A percentile compares a stretch with the other conserved stretches of the same genome.
Evolutionary conservation across 192 early-diverging fungal genomes (phyloP).

Genomic region (Allomyces arbusculus): DNA sequence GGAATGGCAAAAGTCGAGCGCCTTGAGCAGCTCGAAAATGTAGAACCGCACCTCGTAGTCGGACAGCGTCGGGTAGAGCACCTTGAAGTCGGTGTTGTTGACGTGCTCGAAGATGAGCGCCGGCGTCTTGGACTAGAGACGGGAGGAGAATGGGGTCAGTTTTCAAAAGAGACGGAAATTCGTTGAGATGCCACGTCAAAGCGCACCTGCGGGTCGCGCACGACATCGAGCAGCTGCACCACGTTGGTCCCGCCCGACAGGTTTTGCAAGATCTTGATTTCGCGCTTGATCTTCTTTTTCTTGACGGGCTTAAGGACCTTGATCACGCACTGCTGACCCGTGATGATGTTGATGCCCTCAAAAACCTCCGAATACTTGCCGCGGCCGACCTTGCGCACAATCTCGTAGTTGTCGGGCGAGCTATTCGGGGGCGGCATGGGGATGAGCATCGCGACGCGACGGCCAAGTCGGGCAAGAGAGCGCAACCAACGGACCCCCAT

Average conservation of each 20-base stretch:
- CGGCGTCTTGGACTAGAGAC: constrained; percentile 67
- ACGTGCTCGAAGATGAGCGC: constrained; percentile 92
- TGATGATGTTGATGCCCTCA: constrained; percentile 86
- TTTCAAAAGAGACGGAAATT: background rate
- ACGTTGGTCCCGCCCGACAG: constrained; percentile 86
- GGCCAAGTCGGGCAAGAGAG: no score
- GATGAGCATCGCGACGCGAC: no score
- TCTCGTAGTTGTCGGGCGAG: constrained; percentile 90
- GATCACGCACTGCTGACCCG: constrained; percentile 80
- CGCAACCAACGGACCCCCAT: constrained; percentile 46
- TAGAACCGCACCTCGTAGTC: constrained; percentile 93
- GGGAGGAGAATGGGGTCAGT: background rate
- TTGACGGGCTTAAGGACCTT: constrained; percentile 99
- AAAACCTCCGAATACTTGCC: constrained; percentile 99
- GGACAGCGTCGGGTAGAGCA: constrained; percentile 80
- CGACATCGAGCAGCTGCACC: constrained; percentile 77
- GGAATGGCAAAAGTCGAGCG: constrained; percentile 93
- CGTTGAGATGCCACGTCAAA: no score
- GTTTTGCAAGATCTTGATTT: constrained; percentile 98
- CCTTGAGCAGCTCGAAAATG: constrained; percentile 90
- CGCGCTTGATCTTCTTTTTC: constrained; percentile 99
- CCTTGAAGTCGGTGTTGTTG: constrained; percentile 95
- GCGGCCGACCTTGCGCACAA: constrained; percentile 89
- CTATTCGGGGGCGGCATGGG: constrained; percentile 11
- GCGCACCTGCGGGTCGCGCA: constrained; percentile 71